Percentiles rank a stretch among this genome's conserved stretches.
phyloP scores from a whole-genome alignment of 2,329 filamentous ascomycete genomes.

The Cytospora piceae region DNA sequence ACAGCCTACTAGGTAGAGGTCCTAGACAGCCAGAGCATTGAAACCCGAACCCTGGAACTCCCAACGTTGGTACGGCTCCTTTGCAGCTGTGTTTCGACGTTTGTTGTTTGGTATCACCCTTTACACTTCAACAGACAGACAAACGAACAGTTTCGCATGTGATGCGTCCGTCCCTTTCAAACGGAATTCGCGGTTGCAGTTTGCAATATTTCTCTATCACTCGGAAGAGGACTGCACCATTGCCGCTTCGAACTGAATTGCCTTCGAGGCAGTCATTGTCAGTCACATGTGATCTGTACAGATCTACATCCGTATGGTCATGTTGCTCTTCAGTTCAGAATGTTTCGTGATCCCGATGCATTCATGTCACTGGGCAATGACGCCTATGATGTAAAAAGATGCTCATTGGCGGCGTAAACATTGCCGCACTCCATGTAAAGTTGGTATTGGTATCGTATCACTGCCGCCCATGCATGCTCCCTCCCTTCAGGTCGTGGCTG shows the following conservation, averaged over 20 bases:
- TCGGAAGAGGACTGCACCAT: neutral
- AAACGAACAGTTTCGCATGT: neutral
- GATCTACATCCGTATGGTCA: neutral
- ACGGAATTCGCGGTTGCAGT: neutral
- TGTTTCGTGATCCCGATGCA: neutral
- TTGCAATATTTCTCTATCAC: neutral
- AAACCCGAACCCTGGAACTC: neutral
- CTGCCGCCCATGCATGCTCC: conserved; percentile 6
- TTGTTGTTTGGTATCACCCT: neutral
- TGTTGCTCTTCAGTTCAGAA: neutral
- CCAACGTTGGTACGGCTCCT: too few relatives aligned
- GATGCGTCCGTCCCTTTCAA: neutral
- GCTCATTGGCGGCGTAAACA: neutral
- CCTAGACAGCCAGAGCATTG: too few relatives aligned
- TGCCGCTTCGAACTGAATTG: neutral
- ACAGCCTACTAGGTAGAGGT: too few relatives aligned
- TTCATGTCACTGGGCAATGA: neutral
- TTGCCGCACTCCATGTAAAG: conserved; percentile 1
- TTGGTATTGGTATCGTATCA: conserved; percentile 24
- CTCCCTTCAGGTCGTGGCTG: neutral
- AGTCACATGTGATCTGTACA: conserved; percentile 3
- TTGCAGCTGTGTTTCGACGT: neutral
- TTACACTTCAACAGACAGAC: neutral
- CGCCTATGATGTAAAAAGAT: neutral
- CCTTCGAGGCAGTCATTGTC: neutral